phyloP scores from a whole-genome alignment of 1,139 yeast species.

The Hemisphaericaspora xylanilytica region DNA sequence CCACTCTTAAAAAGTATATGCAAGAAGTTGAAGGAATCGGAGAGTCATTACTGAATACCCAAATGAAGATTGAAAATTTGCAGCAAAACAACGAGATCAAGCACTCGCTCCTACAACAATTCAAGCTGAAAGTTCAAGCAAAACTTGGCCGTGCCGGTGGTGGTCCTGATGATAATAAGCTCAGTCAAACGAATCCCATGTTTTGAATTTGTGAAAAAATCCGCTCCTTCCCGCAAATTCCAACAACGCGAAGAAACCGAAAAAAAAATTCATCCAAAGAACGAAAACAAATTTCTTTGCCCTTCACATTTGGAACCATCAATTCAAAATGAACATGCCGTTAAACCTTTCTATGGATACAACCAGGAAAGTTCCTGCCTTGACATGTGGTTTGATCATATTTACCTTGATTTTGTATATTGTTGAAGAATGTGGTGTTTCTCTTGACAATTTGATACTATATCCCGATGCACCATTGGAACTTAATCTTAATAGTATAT shows the following conservation, averaged over 20 bases:
- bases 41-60: slow-evolving; percentile 33
- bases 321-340: neutral
- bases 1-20: slow-evolving; percentile 29
- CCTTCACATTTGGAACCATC: neutral
- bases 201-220: no score
- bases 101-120: slow-evolving; percentile 22
- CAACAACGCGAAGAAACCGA: no score
- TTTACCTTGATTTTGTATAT: slow-evolving; percentile 47
- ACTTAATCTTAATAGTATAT: slow-evolving; percentile 59
- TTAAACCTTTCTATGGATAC: slow-evolving; percentile 1
- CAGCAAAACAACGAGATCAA: slow-evolving; percentile 26
- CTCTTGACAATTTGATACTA: slow-evolving; percentile 29
- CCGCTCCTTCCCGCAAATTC: no score
- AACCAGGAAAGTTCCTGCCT: slow-evolving; percentile 45
- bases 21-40: slow-evolving; percentile 41
- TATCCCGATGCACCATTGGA: slow-evolving; percentile 56
- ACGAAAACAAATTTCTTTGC: neutral
- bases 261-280: no score
- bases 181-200: no score
- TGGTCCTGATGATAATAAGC: no score
- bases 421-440: slow-evolving; percentile 21
- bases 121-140: slow-evolving; percentile 16
- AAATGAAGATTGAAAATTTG: slow-evolving; percentile 26
- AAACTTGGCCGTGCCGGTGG: no score
- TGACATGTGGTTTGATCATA: slow-evolving; percentile 61